Conservation (phyloP, 2,329 filamentous ascomycete species). For the Paecilomyces dactylethromorphus region DNA sequence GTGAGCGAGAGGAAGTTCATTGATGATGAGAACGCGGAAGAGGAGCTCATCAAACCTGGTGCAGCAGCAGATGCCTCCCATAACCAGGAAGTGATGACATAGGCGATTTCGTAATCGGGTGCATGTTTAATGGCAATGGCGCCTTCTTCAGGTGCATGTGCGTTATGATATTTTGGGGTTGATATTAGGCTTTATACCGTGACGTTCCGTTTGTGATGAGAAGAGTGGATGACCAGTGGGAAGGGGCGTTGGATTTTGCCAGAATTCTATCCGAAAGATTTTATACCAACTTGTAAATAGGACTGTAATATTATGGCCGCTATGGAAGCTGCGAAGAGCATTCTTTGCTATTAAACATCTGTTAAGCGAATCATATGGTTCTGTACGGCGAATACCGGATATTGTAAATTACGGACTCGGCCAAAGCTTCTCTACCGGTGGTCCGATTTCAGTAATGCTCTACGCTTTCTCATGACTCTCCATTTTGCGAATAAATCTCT, state of each 20-base stretch:
- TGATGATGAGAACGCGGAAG: constrained; percentile 52
- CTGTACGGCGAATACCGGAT: background rate
- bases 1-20: constrained; percentile 87
- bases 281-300: background rate
- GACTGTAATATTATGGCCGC: background rate
- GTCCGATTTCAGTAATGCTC: background rate
- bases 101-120: constrained; percentile 4
- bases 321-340: background rate
- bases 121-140: background rate
- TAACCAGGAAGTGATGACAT: constrained; percentile 26
- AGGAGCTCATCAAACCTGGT: constrained; percentile 67
- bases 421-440: background rate
- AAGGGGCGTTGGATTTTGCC: background rate
- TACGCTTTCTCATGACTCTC: background rate
- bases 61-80: constrained; percentile 18
- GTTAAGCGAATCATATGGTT: background rate
- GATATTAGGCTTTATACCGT: background rate
- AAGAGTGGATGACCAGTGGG: background rate
- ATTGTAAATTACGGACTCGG: background rate
- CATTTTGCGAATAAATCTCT: constrained; percentile 3
- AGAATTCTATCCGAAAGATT: background rate
- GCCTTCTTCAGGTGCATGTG: background rate
- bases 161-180: background rate
- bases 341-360: background rate
- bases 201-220: background rate